These are phyloP conservation scores for Cetraspora pellucida DNA, from an alignment of 192 early-diverging fungal genomes.

Conservation along the genomic window DNA sequence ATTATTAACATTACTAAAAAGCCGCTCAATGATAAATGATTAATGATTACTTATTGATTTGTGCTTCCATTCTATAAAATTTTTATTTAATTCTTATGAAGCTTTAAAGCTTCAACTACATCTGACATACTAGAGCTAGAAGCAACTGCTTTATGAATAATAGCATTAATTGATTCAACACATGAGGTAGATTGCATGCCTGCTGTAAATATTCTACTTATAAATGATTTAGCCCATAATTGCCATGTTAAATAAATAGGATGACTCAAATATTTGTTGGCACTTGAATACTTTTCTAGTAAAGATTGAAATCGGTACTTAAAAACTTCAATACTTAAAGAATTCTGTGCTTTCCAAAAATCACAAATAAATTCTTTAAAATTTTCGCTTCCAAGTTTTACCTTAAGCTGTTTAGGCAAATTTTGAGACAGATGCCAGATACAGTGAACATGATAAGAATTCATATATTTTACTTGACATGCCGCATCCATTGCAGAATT, in stretches of 20 bases:
- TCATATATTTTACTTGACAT: too few relatives aligned
- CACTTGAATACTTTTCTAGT: neutral
- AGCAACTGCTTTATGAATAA: too few relatives aligned
- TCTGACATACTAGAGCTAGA: too few relatives aligned
- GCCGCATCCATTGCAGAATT: too few relatives aligned
- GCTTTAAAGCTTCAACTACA: too few relatives aligned
- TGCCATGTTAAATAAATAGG: neutral
- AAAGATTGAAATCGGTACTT: neutral
- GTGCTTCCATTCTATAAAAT: too few relatives aligned
- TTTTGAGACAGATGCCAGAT: conserved; percentile 1
- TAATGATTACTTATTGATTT: too few relatives aligned
- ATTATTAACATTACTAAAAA: too few relatives aligned
- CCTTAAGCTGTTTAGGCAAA: neutral
- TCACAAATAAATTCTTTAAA: neutral
- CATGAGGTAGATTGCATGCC: conserved; percentile 27
- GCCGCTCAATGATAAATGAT: too few relatives aligned
- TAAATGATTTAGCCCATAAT: conserved; percentile 14
- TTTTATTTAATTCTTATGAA: too few relatives aligned
- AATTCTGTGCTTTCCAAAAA: neutral
- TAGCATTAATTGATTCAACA: neutral
- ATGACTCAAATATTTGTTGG: neutral
- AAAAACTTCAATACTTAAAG: neutral
- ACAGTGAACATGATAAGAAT: neutral
- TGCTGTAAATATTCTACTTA: conserved; percentile 21
- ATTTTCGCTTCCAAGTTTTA: neutral